Conservation (phyloP, 75 land plant genomes). For the Adiantum capillusveneris region DNA sequence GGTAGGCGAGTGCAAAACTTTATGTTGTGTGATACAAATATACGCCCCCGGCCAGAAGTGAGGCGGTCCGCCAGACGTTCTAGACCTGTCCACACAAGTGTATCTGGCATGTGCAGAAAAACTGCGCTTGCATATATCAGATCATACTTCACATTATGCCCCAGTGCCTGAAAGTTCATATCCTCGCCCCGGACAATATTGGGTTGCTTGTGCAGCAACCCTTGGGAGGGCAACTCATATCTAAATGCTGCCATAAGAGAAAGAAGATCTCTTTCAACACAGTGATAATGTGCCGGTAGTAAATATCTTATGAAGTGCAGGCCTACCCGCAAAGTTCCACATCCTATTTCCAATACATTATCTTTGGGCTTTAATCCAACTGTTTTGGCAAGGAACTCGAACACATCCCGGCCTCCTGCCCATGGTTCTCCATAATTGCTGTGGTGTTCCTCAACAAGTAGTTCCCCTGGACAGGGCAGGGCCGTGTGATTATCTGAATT, state of each 20-base stretch:
- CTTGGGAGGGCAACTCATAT: conserved; percentile 85
- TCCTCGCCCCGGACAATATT: conserved; percentile 48
- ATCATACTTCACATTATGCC: conserved; percentile 42
- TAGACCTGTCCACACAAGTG: conserved; percentile 73
- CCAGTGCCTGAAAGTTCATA: conserved; percentile 53
- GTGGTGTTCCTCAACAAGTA: conserved; percentile 91
- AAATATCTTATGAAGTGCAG: conserved; percentile 77
- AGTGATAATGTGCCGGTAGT: conserved; percentile 40
- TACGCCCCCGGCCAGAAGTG: conserved; percentile 46
- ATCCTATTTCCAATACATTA: conserved; percentile 77
- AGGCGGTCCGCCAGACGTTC: conserved; percentile 47
- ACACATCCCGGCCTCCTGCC: conserved; percentile 94
- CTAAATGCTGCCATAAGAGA: conserved; percentile 81
- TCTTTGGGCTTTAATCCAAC: conserved; percentile 26
- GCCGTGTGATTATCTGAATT: conserved; percentile 32
- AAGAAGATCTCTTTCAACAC: conserved; percentile 72
- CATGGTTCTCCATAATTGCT: conserved; percentile 97
- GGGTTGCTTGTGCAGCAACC: conserved; percentile 70
- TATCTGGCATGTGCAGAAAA: conserved; percentile 85
- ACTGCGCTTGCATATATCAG: conserved; percentile 93
- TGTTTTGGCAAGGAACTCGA: conserved; percentile 70
- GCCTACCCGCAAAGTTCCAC: conserved; percentile 85
- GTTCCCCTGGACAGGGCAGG: conserved; percentile 70
- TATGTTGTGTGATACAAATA: conserved; percentile 83
- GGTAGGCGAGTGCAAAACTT: conserved; percentile 82